Evolutionary conservation across 805 yeast genomes (phyloP).

Genomic region (Myxozyma lipomycoides): DNA sequence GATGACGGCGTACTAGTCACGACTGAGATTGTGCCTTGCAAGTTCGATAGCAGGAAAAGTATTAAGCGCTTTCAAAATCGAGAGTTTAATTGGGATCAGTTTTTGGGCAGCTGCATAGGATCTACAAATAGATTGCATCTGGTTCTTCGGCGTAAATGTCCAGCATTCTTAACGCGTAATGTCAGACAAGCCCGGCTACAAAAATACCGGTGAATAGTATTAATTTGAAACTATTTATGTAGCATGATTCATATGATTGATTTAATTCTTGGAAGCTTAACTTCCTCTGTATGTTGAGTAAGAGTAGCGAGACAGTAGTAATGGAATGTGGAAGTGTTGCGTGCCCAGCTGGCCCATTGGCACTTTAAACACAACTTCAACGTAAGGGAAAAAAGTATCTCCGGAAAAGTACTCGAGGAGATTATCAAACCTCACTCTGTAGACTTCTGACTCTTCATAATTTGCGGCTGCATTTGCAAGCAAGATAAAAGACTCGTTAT

Average conservation of each 20-base stretch:
- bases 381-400: constrained; percentile 78
- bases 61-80: neutral
- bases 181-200: no score
- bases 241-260: no score
- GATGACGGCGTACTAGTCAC: neutral
- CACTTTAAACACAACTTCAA: constrained; percentile 72
- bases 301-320: constrained; percentile 77
- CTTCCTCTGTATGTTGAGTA: constrained; percentile 90
- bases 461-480: constrained; percentile 33
- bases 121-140: no score
- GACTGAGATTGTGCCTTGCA: neutral
- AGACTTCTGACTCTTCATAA: constrained; percentile 9
- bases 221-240: no score
- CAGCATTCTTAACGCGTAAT: no score
- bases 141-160: no score
- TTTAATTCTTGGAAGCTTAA: no score
- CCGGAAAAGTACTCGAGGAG: constrained; percentile 62
- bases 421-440: constrained; percentile 65
- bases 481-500: neutral
- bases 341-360: constrained; percentile 48
- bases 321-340: constrained; percentile 84
- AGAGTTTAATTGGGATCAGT: neutral
- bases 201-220: no score
- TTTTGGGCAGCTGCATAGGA: no score
- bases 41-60: neutral